Percentiles rank a stretch among this genome's conserved stretches.
Evolutionary conservation across 2,329 filamentous ascomycete genomes (phyloP).

Genomic region (Ascosphaera apis): DNA sequence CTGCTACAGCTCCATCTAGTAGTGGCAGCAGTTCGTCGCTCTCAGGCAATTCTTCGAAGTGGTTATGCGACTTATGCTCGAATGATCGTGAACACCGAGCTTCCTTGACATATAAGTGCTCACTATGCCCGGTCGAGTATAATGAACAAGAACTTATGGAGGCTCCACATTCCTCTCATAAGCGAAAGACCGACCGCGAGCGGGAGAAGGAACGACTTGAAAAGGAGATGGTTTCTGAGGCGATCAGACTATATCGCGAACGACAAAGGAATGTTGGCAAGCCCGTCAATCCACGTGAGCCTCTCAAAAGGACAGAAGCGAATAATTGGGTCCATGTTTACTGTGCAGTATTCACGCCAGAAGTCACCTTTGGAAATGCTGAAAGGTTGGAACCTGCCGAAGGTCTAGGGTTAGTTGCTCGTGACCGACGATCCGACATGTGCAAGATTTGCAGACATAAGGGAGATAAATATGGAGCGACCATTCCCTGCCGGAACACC

Average conservation of each 20-base stretch:
- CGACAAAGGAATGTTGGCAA: conserved; percentile 67
- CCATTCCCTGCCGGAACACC: conserved; percentile 50
- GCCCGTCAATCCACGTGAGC: conserved; percentile 63
- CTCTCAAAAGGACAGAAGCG: conserved; percentile 77
- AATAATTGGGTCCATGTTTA: conserved; percentile 98
- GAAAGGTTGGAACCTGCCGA: conserved; percentile 66
- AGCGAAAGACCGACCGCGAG: conserved; percentile 86
- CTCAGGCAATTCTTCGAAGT: conserved; percentile 46
- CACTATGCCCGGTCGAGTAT: conserved; percentile 64
- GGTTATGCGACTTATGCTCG: conserved; percentile 86
- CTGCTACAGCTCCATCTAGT: too few species aligned
- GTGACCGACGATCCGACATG: conserved; percentile 45
- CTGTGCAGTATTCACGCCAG: conserved; percentile 76
- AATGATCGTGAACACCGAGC: conserved; percentile 85
- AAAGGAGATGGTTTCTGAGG: conserved; percentile 57
- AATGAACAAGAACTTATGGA: conserved; percentile 71
- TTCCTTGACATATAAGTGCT: conserved; percentile 86
- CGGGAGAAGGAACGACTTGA: conserved; percentile 71
- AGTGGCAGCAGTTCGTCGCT: too few species aligned
- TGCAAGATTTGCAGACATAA: conserved; percentile 66
- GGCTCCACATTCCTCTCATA: conserved; percentile 50
- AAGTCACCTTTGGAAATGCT: conserved; percentile 79
- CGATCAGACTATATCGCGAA: conserved; percentile 59
- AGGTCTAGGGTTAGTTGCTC: conserved; percentile 63
- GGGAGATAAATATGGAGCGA: conserved; percentile 58